phyloP scores from a whole-genome alignment of 805 yeast genomes.

The Kluyveromyces dobzhanskii region DNA sequence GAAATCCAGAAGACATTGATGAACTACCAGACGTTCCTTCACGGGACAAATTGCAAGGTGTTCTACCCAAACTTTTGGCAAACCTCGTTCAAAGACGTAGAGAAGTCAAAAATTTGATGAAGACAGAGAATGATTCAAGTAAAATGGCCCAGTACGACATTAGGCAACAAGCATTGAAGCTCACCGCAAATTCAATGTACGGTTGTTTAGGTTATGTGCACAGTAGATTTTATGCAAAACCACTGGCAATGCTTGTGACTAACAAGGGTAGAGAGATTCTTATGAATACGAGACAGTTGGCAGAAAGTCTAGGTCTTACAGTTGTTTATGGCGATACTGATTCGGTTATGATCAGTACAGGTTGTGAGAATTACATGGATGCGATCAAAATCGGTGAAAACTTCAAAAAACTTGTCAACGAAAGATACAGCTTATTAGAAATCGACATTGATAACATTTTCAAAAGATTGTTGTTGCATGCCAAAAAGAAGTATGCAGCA shows the following conservation, averaged over 20 bases:
- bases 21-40: slow-evolving; percentile 65
- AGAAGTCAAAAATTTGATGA: slow-evolving; percentile 80
- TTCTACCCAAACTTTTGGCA: slow-evolving; percentile 74
- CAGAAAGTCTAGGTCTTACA: slow-evolving; percentile 71
- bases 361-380: slow-evolving; percentile 55
- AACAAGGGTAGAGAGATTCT: slow-evolving; percentile 92
- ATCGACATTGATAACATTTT: slow-evolving; percentile 94
- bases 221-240: slow-evolving; percentile 92
- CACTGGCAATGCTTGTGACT: slow-evolving; percentile 91
- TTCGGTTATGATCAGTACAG: slow-evolving; percentile 97
- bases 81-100: slow-evolving; percentile 85
- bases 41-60: slow-evolving; percentile 56
- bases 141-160: slow-evolving; percentile 85
- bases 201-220: slow-evolving; percentile 93
- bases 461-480: slow-evolving; percentile 72
- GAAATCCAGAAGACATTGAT: slow-evolving; percentile 49
- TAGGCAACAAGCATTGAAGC: slow-evolving; percentile 89
- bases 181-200: slow-evolving; percentile 99
- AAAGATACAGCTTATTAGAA: slow-evolving; percentile 77
- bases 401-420: slow-evolving; percentile 80
- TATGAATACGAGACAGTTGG: slow-evolving; percentile 86
- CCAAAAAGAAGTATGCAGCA: slow-evolving; percentile 98
- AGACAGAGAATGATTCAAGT: slow-evolving; percentile 54
- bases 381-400: slow-evolving; percentile 78
- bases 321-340: slow-evolving; percentile 98